phyloP scores from a whole-genome alignment of 2,329 filamentous ascomycete genomes.

The Mycosphaerella sp. region DNA sequence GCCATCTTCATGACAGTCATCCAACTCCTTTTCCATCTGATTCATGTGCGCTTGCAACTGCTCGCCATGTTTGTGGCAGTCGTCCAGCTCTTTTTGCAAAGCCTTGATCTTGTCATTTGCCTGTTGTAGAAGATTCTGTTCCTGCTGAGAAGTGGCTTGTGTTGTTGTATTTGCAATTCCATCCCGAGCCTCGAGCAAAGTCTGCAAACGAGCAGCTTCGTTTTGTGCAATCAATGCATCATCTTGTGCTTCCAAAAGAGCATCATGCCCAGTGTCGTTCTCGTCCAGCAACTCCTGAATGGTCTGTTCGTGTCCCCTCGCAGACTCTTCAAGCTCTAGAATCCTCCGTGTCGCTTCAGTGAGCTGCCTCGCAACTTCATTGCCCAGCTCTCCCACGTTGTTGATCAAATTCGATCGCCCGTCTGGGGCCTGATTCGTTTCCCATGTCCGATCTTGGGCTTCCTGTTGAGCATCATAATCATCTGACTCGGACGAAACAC shows the following conservation, averaged over 20 bases:
- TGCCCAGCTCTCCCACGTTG: not conserved
- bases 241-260: not conserved
- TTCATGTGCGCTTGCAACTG: not conserved
- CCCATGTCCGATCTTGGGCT: too few relatives aligned
- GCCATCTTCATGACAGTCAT: not conserved
- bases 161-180: not conserved
- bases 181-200: not conserved
- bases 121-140: not conserved
- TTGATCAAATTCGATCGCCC: not conserved
- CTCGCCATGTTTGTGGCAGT: not conserved
- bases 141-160: not conserved
- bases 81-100: not conserved
- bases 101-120: not conserved
- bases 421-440: too few relatives aligned
- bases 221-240: too few relatives aligned
- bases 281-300: not conserved
- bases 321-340: not conserved
- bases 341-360: too few relatives aligned
- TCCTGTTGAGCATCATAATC: not conserved
- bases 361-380: not conserved
- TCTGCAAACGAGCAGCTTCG: not conserved
- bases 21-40: not conserved
- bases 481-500: too few relatives aligned
- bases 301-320: not conserved
- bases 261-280: not conserved